Base-by-base conservation (phyloP, 164 flowering plant species). In the Saururus chinensis region DNA sequence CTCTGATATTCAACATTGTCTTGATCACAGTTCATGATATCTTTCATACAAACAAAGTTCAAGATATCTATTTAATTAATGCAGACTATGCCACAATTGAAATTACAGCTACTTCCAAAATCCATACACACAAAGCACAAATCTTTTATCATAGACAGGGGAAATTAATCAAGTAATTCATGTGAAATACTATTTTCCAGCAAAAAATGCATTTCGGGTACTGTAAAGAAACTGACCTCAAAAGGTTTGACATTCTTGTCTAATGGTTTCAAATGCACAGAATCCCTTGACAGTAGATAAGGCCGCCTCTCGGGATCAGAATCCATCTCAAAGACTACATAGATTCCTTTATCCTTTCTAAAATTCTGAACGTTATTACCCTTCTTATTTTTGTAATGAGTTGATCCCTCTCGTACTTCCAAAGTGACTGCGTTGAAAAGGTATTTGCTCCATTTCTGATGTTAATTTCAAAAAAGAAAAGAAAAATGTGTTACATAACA, bases 211-310 rank as follows among this genome's bases (percentile, higher is more conserved):
- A 40, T 23, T 16, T 37, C 17, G 17, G 42, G 21, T 2, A 20
- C 42, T 59, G 1, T 59, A 59, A 25, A 14, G 21, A 59, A 25
- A 63, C 68, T 59, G 52, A 80, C 81, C 79, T 72, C 54, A 42
- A 70, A 77, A 23, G 72, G 66, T 35, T 67, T 56, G 19, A 20
- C 63, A 30, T 30, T 2, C 35, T 40, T 59, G 48, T 60, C 68
- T 17, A 67, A 59, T 57, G 75, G 80, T 53, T 23, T 60, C 19
- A 72, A 64, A 54, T 23, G 62, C 52, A 74, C 78, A 53, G 69
- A 75, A 59, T 80, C 84, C 56, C 78, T 77, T 9, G 84, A 77
- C 42, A 77, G 57, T 60, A 80, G 71, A 63, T 68, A 77, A 40
- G 84, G 84, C 40, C 76, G 68, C 66, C 30, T 64, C 73, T 70